Evolutionary conservation across 768 basidiomycete species (phyloP).

Genomic region (Scleroderma bovista): DNA sequence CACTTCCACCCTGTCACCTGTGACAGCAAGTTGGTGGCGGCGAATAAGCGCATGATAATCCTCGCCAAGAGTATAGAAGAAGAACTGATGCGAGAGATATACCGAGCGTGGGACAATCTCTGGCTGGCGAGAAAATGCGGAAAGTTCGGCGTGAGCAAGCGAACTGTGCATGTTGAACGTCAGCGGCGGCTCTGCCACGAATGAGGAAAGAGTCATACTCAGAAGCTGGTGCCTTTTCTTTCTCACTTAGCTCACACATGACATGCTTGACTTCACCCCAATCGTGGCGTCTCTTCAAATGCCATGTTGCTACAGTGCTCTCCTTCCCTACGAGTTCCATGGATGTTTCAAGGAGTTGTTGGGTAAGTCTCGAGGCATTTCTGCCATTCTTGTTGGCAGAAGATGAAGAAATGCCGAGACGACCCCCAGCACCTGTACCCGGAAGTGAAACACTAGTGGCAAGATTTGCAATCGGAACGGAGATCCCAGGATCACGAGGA

Average conservation of each 20-base stretch:
- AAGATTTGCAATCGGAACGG: constrained; percentile 26
- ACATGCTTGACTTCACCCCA: constrained; percentile 49
- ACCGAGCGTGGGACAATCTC: constrained; percentile 65
- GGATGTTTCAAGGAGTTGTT: constrained; percentile 30
- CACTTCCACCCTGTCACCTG: constrained; percentile 59
- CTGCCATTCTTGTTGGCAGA: constrained; percentile 25
- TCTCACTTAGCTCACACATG: constrained; percentile 5
- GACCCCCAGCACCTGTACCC: constrained; percentile 40
- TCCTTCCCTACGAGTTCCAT: constrained; percentile 35
- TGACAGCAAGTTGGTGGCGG: constrained; percentile 53
- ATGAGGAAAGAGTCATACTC: neutral
- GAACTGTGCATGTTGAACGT: constrained; percentile 20
- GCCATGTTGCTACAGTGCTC: constrained; percentile 58
- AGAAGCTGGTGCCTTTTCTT: constrained; percentile 2
- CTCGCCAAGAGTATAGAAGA: constrained; percentile 69
- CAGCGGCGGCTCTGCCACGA: neutral
- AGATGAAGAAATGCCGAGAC: constrained; percentile 25
- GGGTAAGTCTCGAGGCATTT: constrained; percentile 29
- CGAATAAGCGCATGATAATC: constrained; percentile 79
- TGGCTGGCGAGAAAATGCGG: constrained; percentile 57
- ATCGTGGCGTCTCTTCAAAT: constrained; percentile 43
- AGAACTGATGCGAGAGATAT: constrained; percentile 82
- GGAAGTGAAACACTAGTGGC: constrained; percentile 61
- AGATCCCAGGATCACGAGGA: constrained; percentile 17
- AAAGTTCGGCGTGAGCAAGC: constrained; percentile 78